These are phyloP conservation scores for Sphaerostilbella broomeana DNA, from an alignment of 2,329 filamentous ascomycete genomes.

Conservation along the genomic window DNA sequence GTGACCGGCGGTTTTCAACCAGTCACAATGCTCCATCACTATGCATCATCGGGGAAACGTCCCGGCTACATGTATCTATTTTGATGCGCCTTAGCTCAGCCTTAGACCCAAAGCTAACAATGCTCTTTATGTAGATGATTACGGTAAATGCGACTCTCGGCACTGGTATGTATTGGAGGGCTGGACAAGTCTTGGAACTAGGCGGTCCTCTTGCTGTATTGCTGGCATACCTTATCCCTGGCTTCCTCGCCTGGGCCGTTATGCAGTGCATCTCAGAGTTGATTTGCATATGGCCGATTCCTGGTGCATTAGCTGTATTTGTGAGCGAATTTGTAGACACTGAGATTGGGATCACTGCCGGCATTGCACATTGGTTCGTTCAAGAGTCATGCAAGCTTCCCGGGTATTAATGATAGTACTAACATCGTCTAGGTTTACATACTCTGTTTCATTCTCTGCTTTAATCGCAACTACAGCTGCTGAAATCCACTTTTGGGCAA, in stretches of 20 bases:
- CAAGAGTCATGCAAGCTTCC: neutral
- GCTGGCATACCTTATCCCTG: conserved; percentile 23
- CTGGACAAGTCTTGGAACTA: conserved; percentile 23
- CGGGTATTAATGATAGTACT: neutral
- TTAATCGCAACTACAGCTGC: conserved; percentile 20
- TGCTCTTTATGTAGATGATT: conserved; percentile 20
- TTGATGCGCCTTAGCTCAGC: too few species aligned
- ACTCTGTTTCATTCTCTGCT: conserved; percentile 23
- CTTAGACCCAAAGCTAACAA: too few species aligned
- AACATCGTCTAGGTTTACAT: conserved; percentile 22
- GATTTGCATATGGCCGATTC: conserved; percentile 27
- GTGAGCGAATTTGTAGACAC: conserved; percentile 27
- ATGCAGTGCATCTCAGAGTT: conserved; percentile 27
- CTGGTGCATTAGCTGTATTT: conserved; percentile 26
- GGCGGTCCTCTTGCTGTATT: conserved; percentile 23
- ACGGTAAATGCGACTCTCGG: conserved; percentile 24
- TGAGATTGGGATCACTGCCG: conserved; percentile 27
- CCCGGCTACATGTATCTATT: too few species aligned
- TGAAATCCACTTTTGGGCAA: conserved; percentile 21
- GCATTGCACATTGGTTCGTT: conserved; percentile 27
- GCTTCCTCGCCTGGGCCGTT: conserved; percentile 24
- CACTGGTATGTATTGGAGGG: conserved; percentile 25
- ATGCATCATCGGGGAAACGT: too few species aligned
- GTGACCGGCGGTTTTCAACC: neutral
- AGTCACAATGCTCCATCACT: too few species aligned